Conservation (phyloP, 805 yeast genomes). For the Wickerhamiella azymoides region DNA sequence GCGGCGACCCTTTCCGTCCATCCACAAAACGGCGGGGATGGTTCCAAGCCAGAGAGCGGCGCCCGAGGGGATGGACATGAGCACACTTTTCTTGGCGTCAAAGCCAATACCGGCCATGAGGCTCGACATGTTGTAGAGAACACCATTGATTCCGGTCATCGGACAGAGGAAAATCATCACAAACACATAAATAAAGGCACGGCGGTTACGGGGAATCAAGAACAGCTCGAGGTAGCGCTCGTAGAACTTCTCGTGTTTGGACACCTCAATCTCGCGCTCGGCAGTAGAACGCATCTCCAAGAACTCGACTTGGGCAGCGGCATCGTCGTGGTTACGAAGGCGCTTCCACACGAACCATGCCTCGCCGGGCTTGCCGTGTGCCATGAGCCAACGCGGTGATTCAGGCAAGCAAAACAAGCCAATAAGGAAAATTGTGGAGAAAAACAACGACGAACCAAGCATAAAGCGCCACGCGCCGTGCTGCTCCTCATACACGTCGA, state of each 20-base stretch:
- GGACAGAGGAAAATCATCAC: conserved; percentile 35
- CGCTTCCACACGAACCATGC: conserved; percentile 37
- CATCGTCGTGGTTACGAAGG: conserved; percentile 34
- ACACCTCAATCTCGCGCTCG: conserved; percentile 28
- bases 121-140: conserved; percentile 50
- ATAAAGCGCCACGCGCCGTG: conserved; percentile 50
- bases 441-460: conserved; percentile 49
- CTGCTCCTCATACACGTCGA: conserved; percentile 25
- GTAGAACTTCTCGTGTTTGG: conserved; percentile 25
- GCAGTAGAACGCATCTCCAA: conserved; percentile 43
- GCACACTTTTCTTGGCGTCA: conserved; percentile 35
- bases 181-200: conserved; percentile 43
- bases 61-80: conserved; percentile 59
- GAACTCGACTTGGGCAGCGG: conserved; percentile 37
- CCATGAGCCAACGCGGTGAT: conserved; percentile 45
- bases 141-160: conserved; percentile 54
- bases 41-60: conserved; percentile 49
- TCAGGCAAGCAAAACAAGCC: conserved; percentile 46
- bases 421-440: conserved; percentile 36
- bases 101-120: conserved; percentile 45
- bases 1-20: conserved; percentile 32
- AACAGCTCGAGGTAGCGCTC: conserved; percentile 38
- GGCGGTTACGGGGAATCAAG: conserved; percentile 42
- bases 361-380: conserved; percentile 37
- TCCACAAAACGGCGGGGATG: conserved; percentile 45